A percentile compares a stretch with the other conserved stretches of the same genome.
phyloP scores from a whole-genome alignment of 345 rosid genomes.

The Gossypium mustelinum region DNA sequence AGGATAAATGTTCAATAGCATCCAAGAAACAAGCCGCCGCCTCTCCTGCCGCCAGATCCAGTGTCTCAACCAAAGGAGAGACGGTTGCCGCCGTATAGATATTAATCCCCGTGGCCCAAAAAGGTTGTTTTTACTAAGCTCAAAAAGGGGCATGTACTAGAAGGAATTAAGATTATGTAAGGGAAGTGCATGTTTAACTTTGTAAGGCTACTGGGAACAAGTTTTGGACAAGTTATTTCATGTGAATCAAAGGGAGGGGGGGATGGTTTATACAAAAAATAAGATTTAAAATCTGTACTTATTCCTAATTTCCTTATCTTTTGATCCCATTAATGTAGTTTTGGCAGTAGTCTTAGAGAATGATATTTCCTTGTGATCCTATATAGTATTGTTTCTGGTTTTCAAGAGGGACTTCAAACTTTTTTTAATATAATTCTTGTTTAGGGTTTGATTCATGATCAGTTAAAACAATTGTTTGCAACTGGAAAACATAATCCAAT shows the following conservation, averaged over 20 bases:
- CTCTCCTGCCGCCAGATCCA: conserved; percentile 25
- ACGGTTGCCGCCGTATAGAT: conserved; percentile 45
- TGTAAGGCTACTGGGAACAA: conserved; percentile 15
- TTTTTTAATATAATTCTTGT: background rate
- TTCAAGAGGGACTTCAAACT: background rate
- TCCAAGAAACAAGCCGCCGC: conserved; percentile 41
- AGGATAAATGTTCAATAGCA: conserved; percentile 47
- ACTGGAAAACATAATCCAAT: no score
- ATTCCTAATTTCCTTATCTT: background rate
- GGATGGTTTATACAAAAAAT: background rate
- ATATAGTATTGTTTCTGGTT: no score
- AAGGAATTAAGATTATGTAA: background rate
- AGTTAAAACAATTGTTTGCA: background rate
- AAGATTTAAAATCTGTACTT: background rate
- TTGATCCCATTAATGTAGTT: background rate
- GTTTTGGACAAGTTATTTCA: conserved; percentile 28
- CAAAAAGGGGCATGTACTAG: background rate
- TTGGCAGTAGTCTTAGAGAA: background rate
- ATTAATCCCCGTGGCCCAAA: background rate
- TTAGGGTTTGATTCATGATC: background rate
- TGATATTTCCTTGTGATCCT: no score
- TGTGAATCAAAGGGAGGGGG: conserved; percentile 12
- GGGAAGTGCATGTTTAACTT: background rate
- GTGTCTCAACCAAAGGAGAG: conserved; percentile 42
- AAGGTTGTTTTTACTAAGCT: background rate